phyloP scores from a whole-genome alignment of 2,329 filamentous ascomycete species.

The Alternaria gansuensis region DNA sequence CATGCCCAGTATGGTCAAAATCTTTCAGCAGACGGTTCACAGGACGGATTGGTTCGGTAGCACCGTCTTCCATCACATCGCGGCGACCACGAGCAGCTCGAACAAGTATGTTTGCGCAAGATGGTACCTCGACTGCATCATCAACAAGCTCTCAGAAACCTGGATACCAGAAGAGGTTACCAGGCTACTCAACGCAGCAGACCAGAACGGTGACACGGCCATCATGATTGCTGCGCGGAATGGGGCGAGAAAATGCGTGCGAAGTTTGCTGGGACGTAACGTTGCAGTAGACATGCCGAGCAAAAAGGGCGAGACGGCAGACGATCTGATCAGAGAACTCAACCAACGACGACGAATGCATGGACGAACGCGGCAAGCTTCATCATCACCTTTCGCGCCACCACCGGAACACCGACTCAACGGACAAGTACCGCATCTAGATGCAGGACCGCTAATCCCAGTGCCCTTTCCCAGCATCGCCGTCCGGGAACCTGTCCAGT shows the following conservation, averaged over 20 bases:
- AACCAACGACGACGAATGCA: constrained; percentile 74
- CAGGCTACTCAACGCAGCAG: constrained; percentile 79
- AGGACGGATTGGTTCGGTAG: constrained; percentile 80
- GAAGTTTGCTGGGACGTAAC: constrained; percentile 74
- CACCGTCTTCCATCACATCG: constrained; percentile 94
- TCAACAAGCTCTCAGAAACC: constrained; percentile 84
- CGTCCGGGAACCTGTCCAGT: constrained; percentile 41
- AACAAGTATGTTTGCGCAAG: constrained; percentile 88
- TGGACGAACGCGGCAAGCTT: constrained; percentile 69
- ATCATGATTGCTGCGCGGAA: constrained; percentile 88
- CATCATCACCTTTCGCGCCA: constrained; percentile 70
- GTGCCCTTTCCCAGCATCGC: constrained; percentile 38
- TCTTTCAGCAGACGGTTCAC: constrained; percentile 83
- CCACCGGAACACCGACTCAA: constrained; percentile 49
- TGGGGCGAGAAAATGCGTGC: constrained; percentile 78
- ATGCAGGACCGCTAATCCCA: constrained; percentile 38
- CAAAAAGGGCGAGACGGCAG: constrained; percentile 80
- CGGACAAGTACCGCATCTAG: constrained; percentile 35
- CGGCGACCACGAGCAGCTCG: constrained; percentile 83
- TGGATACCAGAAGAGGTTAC: constrained; percentile 80
- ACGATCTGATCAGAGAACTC: constrained; percentile 78
- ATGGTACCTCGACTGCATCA: constrained; percentile 91
- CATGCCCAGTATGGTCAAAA: constrained; percentile 83
- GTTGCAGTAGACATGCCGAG: constrained; percentile 86
- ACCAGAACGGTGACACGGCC: constrained; percentile 89